phyloP scores from a whole-genome alignment of 345 rosid species.

The Zanthoxylum bungeanum region DNA sequence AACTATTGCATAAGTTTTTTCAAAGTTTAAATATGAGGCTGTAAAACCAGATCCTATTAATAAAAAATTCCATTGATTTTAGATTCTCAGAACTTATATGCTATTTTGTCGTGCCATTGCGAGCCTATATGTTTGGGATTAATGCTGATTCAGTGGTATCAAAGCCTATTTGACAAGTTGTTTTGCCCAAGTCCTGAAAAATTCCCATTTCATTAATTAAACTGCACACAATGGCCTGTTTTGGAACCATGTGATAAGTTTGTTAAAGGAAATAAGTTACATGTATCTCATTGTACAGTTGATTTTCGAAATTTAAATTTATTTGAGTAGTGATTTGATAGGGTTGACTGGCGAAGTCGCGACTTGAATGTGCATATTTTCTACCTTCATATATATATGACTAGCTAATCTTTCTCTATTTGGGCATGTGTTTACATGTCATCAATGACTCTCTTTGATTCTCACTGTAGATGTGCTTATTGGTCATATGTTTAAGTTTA shows the following conservation, averaged over 20 bases:
- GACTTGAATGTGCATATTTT: background rate
- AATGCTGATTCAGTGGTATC: background rate
- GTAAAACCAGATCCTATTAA: background rate
- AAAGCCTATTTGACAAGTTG: background rate
- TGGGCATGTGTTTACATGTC: background rate
- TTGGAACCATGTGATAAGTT: too few relatives aligned
- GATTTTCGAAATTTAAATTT: background rate
- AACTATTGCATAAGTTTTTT: background rate
- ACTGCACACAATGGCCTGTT: background rate
- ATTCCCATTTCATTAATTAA: background rate
- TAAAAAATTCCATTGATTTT: background rate
- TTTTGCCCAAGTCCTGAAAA: background rate
- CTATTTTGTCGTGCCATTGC: background rate
- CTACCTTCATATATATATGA: background rate
- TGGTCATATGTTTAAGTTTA: background rate
- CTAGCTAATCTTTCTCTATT: background rate
- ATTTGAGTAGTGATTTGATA: too few relatives aligned
- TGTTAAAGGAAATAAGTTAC: background rate
- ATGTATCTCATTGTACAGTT: background rate
- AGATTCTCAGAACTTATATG: background rate
- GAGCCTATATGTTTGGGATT: background rate
- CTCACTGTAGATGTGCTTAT: conserved; percentile 9
- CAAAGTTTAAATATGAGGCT: background rate
- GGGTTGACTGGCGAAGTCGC: too few relatives aligned
- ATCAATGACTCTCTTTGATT: background rate